A percentile compares a stretch with the other conserved stretches of the same genome.
These are phyloP conservation scores for Diphasiastrum complanatum DNA, from an alignment of 83 land plant species.

Conservation along the genomic window DNA sequence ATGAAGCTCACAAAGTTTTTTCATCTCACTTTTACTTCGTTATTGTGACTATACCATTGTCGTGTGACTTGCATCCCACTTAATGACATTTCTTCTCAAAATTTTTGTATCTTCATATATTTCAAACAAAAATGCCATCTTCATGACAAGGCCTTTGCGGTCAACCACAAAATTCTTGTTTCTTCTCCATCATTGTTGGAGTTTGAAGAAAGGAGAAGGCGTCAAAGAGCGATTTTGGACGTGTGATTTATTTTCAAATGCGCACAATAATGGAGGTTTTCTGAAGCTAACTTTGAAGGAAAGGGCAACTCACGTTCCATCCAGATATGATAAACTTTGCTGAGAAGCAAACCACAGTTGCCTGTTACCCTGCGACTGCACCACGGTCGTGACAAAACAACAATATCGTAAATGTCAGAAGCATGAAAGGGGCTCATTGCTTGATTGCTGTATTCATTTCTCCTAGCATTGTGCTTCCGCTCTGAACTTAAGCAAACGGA, in stretches of 20 bases:
- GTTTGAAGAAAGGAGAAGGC: not conserved
- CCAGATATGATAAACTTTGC: slow-evolving; percentile 83
- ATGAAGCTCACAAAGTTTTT: too few species aligned
- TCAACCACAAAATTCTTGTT: not conserved
- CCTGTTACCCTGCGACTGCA: slow-evolving; percentile 56
- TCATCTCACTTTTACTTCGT: too few species aligned
- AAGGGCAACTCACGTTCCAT: slow-evolving; percentile 56
- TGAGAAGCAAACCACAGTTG: slow-evolving; percentile 90
- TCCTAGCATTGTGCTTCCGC: too few species aligned
- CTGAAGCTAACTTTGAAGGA: not conserved
- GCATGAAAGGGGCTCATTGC: not conserved
- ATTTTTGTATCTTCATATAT: too few species aligned
- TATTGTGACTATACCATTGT: too few species aligned
- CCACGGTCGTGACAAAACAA: slow-evolving; percentile 1
- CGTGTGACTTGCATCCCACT: too few species aligned
- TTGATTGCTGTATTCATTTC: too few species aligned
- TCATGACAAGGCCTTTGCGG: not conserved
- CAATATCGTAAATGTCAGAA: not conserved
- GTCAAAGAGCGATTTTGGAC: not conserved
- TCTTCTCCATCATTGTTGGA: too few species aligned
- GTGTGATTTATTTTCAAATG: not conserved
- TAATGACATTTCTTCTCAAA: too few species aligned
- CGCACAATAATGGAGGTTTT: not conserved
- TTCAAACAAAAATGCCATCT: too few species aligned
- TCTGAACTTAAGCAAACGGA: too few species aligned